Evolutionary conservation across 2,329 filamentous ascomycete genomes (phyloP), one percentile per base, ranked within the genome.

Genomic region (Pseudopyrenochaeta lycopersici): DNA sequence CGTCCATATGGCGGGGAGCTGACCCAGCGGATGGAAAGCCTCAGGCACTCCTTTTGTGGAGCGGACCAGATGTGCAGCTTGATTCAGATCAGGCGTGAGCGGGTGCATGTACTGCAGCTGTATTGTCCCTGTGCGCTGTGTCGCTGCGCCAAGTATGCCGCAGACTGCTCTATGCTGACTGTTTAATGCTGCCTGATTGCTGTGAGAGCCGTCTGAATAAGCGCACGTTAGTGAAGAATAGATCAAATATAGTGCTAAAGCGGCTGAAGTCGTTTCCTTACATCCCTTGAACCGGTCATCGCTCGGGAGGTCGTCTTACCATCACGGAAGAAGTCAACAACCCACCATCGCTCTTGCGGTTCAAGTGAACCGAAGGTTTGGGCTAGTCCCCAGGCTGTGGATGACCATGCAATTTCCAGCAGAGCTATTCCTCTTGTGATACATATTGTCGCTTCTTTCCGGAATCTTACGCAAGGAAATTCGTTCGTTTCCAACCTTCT

Each of bases 281-380:
- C 32, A 14, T 35, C 32, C 32, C 32, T 35, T 35, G 32, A 35
- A 17, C 32, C 32, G 32, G 32, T 35, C 32, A 35, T 35, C 15
- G 32, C 32, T 35, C 32, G 15, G 32, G 32, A 35, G 32, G 32
- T 35, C 32, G 18, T 46, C 35, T 39, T 47, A 47, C 45, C 45
- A 18, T 39, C 15, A n/a, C 30, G n/a, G 21, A 47, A 40, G 29
- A 47, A 46, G 14, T 46, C 44, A 32, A 46, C 44, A 14, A 47
- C 33, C 35, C 45, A 47, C 35, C 45, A 39, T 39, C 23, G 45
- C 14, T 47, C 21, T 30, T 21, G 20, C 14, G 23, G 23, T 10
- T 23, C 32, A 35, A 35, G 32, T 14, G 32, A 35, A 35, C 32
- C 29, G 23, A 40, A 23, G 29, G 14, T 21, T 40, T 33, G 23